Conservation (phyloP, 2,329 filamentous ascomycete genomes). For the Stagonosporopsis rhizophila region DNA sequence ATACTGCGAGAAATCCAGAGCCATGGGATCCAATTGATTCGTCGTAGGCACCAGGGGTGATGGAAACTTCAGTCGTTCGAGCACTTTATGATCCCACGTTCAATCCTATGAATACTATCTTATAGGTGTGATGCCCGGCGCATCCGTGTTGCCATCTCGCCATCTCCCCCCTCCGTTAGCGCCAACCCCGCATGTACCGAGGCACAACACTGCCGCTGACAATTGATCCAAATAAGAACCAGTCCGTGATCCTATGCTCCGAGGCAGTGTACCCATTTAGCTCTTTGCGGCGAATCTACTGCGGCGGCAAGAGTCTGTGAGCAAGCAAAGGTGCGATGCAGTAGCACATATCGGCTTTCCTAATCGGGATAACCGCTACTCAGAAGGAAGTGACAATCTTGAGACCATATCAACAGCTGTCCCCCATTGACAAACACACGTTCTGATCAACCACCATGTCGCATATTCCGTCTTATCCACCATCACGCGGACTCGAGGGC, state of each 20-base stretch:
- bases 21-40: constrained; percentile 5
- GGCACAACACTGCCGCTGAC: constrained; percentile 4
- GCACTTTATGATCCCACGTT: not conserved
- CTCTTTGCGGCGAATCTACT: not conserved
- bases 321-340: not conserved
- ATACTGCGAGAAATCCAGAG: constrained; percentile 39
- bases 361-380: constrained; percentile 4
- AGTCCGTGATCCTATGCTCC: not conserved
- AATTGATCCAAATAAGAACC: not conserved
- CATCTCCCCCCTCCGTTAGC: constrained; percentile 16
- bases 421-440: not conserved
- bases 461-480: constrained; percentile 28
- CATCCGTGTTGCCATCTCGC: not conserved
- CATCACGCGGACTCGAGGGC: constrained; percentile 51
- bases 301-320: not conserved
- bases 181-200: constrained; percentile 20
- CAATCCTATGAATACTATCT: not conserved
- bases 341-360: constrained; percentile 3
- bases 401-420: not conserved
- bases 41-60: not conserved
- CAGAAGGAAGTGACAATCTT: not conserved
- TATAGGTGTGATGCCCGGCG: not conserved
- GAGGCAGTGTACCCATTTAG: not conserved
- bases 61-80: not conserved
- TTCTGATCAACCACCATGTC: constrained; percentile 15